Percentiles rank a stretch among this genome's conserved stretches.
These are phyloP conservation scores for Santalum album DNA, from an alignment of 164 flowering plant species.

Conservation along the genomic window DNA sequence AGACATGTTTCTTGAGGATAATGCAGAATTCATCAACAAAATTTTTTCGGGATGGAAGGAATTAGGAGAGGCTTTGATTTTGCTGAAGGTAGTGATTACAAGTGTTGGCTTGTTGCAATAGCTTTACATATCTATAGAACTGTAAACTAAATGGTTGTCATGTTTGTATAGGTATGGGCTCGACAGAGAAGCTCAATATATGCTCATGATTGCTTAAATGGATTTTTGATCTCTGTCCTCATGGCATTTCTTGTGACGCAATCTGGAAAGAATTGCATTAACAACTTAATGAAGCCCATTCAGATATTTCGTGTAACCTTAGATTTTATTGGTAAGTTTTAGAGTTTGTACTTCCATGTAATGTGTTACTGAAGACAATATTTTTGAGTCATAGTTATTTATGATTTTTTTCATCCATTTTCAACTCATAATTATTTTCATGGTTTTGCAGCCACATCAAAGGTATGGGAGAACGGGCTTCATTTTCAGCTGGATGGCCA, in stretches of 20 bases:
- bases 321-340: constrained; percentile 64
- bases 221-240: constrained; percentile 64
- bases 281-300: constrained; percentile 58
- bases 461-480: constrained; percentile 58
- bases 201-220: constrained; percentile 73
- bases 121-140: background rate
- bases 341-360: background rate
- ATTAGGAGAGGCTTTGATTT: constrained; percentile 56
- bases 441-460: constrained; percentile 55
- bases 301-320: constrained; percentile 69
- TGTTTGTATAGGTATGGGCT: constrained; percentile 76
- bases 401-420: too few species aligned
- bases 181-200: constrained; percentile 62
- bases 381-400: too few species aligned
- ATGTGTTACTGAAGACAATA: too few species aligned
- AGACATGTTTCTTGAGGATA: constrained; percentile 77
- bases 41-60: constrained; percentile 60
- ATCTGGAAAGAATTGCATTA: constrained; percentile 38
- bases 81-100: constrained; percentile 53
- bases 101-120: background rate
- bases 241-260: constrained; percentile 59
- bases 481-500: constrained; percentile 35
- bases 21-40: constrained; percentile 38
- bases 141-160: background rate
- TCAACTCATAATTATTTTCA: background rate